phyloP scores from a whole-genome alignment of 2,329 filamentous ascomycete species.

The Nemania diffusa region DNA sequence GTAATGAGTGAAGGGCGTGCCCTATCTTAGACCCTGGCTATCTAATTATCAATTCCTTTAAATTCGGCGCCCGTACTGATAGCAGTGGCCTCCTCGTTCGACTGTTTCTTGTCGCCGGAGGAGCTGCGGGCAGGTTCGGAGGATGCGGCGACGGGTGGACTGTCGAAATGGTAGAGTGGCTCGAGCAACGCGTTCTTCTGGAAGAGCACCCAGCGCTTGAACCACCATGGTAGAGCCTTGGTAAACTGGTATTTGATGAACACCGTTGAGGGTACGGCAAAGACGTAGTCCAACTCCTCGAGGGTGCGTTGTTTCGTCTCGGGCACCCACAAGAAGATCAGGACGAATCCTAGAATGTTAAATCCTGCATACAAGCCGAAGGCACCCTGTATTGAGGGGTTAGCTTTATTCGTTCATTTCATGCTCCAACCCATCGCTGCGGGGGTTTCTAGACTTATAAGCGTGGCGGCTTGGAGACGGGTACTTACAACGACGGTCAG shows the following conservation, averaged over 20 bases:
- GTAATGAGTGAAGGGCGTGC: neutral
- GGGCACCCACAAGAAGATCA: slow-evolving; percentile 61
- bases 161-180: slow-evolving; percentile 48
- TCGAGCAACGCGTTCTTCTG: slow-evolving; percentile 45
- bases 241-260: slow-evolving; percentile 55
- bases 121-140: slow-evolving; percentile 14
- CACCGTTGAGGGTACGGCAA: slow-evolving; percentile 54
- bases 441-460: neutral
- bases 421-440: no score
- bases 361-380: slow-evolving; percentile 59
- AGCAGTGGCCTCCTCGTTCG: slow-evolving; percentile 3
- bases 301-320: slow-evolving; percentile 63
- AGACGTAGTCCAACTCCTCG: slow-evolving; percentile 62
- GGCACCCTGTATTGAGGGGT: slow-evolving; percentile 51
- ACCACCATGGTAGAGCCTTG: slow-evolving; percentile 53
- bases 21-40: neutral
- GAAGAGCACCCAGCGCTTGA: slow-evolving; percentile 50
- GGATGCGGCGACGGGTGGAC: slow-evolving; percentile 24
- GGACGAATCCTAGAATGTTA: slow-evolving; percentile 57
- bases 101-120: slow-evolving; percentile 25
- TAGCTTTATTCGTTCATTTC: slow-evolving; percentile 1
- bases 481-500: slow-evolving; percentile 52
- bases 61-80: slow-evolving; percentile 22
- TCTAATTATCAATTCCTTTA: neutral
- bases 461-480: neutral